Evolutionary conservation across 2,329 filamentous ascomycete species (phyloP), one percentile per base, ranked within the genome.

Genomic region (Aspergillus fumigatiaffinis): DNA sequence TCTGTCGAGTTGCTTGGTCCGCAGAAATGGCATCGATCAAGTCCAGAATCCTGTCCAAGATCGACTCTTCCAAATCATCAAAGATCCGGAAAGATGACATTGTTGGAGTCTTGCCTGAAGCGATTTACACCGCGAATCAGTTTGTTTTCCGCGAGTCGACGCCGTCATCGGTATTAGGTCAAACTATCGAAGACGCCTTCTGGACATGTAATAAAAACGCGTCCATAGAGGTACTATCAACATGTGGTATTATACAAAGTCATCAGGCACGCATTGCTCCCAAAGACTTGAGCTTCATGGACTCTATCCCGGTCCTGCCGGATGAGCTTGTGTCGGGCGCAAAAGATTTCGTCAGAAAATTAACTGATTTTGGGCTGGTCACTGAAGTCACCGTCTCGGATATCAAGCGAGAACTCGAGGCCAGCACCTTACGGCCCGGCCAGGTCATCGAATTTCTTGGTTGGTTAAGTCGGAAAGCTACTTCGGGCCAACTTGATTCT

Each of bases 81-180:
- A 83, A 84, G 55, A 79, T 89, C 28, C 82, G 83, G 4, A 81
- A 84, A 47, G 84, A 84, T 14, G 84, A 87, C 52, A 80, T 96
- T 10, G 77, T 80, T 21, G 82, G 83, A 54, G 85, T 91, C 50
- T 82, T 93, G 68, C 88, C 91, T 0, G 88, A 92, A 71, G 91
- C 92, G 14, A 78, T 91, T 20, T 92, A 97, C 70, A 87, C 89
- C 3, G 82, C 94, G 59, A 90, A 91, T 64, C 93, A 94, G 20
- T 99, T 94, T 71, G 90, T 89, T 0, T 96, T 94, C 64, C 83
- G 82, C 41, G 91, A 96, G 68, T 97, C 94, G 1, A 97, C 95
- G 0, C 94, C 94, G 1, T 95, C 90, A 60, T 83, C 84, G 0
- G 83, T 90, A 59, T 89, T 97, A 21, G 91, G 92, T 0, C 86